These are phyloP conservation scores for Chlorella sp. DNA, from an alignment of 139 green algal species.

Conservation along the genomic window DNA sequence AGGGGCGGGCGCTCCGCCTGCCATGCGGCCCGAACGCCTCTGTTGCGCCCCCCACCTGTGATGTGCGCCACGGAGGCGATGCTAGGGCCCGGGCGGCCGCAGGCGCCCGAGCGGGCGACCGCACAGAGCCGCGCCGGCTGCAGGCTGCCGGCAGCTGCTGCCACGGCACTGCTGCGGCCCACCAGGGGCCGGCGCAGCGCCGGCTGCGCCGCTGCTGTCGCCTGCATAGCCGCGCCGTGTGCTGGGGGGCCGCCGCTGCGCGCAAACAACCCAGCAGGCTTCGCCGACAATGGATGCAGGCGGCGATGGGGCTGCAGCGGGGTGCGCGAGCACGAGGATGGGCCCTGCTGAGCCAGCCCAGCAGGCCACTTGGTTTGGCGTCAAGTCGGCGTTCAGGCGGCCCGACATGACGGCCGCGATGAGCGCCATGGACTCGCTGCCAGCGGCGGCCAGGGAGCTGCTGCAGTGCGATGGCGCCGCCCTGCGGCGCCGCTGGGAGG, in stretches of 20 bases:
- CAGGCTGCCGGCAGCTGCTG: background rate
- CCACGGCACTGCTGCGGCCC: background rate
- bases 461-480: background rate
- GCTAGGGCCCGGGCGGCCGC: constrained; percentile 4
- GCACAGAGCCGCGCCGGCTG: background rate
- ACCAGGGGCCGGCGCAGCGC: constrained; percentile 4
- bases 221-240: background rate
- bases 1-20: background rate
- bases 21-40: background rate
- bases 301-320: background rate
- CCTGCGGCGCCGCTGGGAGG: constrained; percentile 17
- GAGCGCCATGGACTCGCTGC: background rate
- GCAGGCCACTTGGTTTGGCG: too few species aligned
- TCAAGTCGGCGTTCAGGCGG: too few species aligned
- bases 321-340: background rate
- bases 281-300: background rate
- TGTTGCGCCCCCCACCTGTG: background rate
- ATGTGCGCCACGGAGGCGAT: constrained; percentile 17
- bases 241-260: too few species aligned
- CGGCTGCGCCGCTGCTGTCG: constrained; percentile 5
- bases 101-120: background rate
- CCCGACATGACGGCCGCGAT: too few species aligned
- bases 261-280: background rate
- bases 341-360: background rate
- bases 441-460: background rate